Conservation (phyloP, 352 stramenopile species). For the Globisporangium lucens region DNA sequence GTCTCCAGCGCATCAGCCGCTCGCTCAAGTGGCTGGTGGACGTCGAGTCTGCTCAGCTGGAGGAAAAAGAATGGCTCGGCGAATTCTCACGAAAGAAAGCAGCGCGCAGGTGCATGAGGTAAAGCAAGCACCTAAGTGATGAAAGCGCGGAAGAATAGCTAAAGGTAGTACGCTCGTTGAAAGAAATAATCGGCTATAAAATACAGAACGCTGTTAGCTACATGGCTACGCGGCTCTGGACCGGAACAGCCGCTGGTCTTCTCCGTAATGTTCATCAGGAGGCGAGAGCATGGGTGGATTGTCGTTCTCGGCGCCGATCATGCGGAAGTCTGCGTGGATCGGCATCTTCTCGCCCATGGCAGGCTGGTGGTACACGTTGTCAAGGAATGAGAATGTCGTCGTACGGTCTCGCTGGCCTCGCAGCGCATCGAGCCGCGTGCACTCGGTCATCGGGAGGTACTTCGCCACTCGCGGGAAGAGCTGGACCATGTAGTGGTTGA, state of each 20-base stretch:
- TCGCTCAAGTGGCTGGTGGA: constrained; percentile 55
- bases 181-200: neutral
- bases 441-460: constrained; percentile 57
- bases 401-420: constrained; percentile 29
- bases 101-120: constrained; percentile 9
- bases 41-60: constrained; percentile 35
- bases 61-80: constrained; percentile 40
- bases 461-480: constrained; percentile 61
- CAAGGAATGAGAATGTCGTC: constrained; percentile 52
- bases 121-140: neutral
- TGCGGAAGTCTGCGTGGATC: constrained; percentile 56
- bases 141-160: neutral
- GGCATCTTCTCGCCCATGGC: constrained; percentile 54
- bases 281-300: constrained; percentile 34
- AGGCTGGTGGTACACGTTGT: constrained; percentile 69
- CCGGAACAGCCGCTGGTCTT: constrained; percentile 53
- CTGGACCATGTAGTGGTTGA: constrained; percentile 53
- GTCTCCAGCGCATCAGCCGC: constrained; percentile 50
- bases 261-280: constrained; percentile 29
- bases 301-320: constrained; percentile 38
- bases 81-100: constrained; percentile 34
- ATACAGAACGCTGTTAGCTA: neutral
- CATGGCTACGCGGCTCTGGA: constrained; percentile 5
- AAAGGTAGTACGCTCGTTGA: neutral
- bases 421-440: constrained; percentile 46